These are phyloP conservation scores for Salix brachista DNA, from an alignment of 345 rosid species.

Conservation along the genomic window DNA sequence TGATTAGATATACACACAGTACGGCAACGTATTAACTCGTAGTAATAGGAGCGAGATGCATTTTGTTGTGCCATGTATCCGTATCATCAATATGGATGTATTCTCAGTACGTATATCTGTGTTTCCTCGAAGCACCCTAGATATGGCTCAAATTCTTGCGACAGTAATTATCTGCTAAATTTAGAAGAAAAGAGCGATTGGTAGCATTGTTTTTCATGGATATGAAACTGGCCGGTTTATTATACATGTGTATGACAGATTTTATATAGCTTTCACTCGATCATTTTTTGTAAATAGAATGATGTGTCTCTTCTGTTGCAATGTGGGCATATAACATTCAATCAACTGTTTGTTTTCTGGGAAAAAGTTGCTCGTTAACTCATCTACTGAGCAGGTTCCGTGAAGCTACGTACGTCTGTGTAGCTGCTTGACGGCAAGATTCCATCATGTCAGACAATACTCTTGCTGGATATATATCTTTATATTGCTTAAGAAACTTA, in stretches of 20 bases:
- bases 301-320: no score
- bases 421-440: neutral
- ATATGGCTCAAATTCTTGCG: neutral
- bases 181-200: neutral
- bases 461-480: no score
- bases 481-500: neutral
- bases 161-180: neutral
- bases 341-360: neutral
- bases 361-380: neutral
- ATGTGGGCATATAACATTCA: neutral
- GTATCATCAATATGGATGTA: neutral
- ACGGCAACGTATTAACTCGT: no score
- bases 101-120: neutral
- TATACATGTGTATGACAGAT: no score
- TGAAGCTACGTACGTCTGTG: slow-evolving; percentile 8
- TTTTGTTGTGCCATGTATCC: no score
- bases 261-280: no score
- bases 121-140: slow-evolving; percentile 7
- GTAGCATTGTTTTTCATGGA: no score
- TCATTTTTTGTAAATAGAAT: no score
- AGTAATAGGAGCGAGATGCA: no score
- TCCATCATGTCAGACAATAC: neutral
- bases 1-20: no score
- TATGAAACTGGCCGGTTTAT: no score
- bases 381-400: neutral